These are phyloP conservation scores for Globisporangium abappressorium DNA, from an alignment of 352 stramenopile species.

Conservation along the genomic window DNA sequence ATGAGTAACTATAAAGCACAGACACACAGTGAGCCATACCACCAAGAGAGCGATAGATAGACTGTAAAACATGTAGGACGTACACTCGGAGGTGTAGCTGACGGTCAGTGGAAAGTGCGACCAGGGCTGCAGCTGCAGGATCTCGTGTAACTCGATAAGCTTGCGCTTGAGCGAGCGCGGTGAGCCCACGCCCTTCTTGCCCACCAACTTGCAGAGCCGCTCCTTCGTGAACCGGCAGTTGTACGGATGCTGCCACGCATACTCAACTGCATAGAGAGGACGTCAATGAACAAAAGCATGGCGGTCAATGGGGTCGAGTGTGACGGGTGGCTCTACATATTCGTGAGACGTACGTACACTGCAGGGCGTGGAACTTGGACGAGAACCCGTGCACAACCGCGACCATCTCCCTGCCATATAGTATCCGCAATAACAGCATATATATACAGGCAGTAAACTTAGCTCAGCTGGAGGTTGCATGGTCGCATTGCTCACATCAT, in stretches of 20 bases:
- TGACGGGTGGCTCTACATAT: not conserved
- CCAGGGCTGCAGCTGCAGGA: conserved; percentile 60
- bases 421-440: not conserved
- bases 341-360: conserved; percentile 42
- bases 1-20: conserved; percentile 24
- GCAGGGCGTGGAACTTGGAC: conserved; percentile 69
- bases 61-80: not conserved
- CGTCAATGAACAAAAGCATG: not conserved
- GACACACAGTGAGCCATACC: not conserved
- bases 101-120: conserved; percentile 41
- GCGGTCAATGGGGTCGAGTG: not conserved
- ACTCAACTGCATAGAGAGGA: conserved; percentile 48
- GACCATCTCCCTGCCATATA: conserved; percentile 62
- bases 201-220: conserved; percentile 30
- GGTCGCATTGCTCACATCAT: not conserved
- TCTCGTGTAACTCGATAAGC: conserved; percentile 61
- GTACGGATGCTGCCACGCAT: conserved; percentile 72
- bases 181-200: conserved; percentile 37
- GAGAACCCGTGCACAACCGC: conserved; percentile 71
- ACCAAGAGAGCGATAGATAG: not conserved
- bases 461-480: not conserved
- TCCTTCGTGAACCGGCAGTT: conserved; percentile 49
- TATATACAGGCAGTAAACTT: not conserved
- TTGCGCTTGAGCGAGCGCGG: conserved; percentile 68
- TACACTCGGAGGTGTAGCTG: conserved; percentile 47